A percentile compares a stretch with the other conserved stretches of the same genome.
These are phyloP conservation scores for Ophiosphaerella korrae DNA, from an alignment of 2,329 filamentous ascomycete genomes.

Conservation along the genomic window DNA sequence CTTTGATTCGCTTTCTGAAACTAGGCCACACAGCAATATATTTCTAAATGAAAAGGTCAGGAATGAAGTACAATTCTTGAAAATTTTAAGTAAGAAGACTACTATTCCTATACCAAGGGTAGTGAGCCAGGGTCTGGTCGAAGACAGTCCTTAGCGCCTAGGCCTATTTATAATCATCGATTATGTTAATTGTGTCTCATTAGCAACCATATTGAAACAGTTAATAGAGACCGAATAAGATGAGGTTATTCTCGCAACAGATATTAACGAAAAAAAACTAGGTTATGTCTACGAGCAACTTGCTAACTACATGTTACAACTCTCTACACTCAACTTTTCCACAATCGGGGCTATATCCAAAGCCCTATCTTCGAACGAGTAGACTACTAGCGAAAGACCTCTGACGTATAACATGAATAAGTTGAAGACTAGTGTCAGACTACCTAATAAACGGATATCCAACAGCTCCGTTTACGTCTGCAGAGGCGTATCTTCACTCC, in stretches of 20 bases:
- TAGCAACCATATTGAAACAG: slow-evolving; percentile 8
- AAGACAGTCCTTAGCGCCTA: slow-evolving; percentile 2
- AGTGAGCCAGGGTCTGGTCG: slow-evolving; percentile 9
- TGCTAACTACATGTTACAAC: slow-evolving; percentile 16
- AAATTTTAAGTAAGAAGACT: slow-evolving; percentile 17
- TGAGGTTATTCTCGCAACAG: not conserved
- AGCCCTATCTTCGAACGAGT: slow-evolving; percentile 11
- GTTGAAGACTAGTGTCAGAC: not conserved
- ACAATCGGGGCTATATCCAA: not conserved
- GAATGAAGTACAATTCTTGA: slow-evolving; percentile 15
- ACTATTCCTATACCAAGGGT: slow-evolving; percentile 13
- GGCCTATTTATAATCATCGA: slow-evolving; percentile 26
- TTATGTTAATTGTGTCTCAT: slow-evolving; percentile 14
- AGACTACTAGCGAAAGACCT: slow-evolving; percentile 30
- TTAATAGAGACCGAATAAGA: no score
- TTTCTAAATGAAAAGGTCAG: slow-evolving; percentile 12
- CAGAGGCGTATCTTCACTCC: no score
- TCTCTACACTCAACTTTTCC: slow-evolving; percentile 12
- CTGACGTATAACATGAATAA: slow-evolving; percentile 20
- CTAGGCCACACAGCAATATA: slow-evolving; percentile 10
- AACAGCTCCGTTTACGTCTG: no score
- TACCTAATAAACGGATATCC: slow-evolving; percentile 6
- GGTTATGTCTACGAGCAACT: slow-evolving; percentile 25
- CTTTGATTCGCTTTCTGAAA: slow-evolving; percentile 5
- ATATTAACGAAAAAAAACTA: slow-evolving; percentile 20